Base-by-base conservation (phyloP, 202 grass and related monocot genomes). In the Brachypodium distachyon region DNA sequence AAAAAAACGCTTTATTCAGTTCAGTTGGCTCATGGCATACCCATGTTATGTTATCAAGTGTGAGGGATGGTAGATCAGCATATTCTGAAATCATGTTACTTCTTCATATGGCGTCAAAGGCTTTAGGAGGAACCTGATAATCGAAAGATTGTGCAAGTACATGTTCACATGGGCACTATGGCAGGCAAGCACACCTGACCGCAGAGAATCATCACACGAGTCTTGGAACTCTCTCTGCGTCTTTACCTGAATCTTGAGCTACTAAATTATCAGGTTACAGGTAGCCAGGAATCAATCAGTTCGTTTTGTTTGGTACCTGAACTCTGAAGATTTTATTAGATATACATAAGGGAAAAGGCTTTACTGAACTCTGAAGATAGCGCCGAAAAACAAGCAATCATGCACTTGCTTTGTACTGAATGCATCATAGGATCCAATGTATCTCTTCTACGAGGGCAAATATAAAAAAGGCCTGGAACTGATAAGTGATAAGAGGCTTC, bases 151-250 rank as follows among this genome's bases (percentile, higher is more conserved):
- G 28, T 46, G 16, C 17, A n/a, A 34, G 79, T 79, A 87, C 67
- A 60, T 83, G 28, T 29, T 87, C 69, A 83, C 75, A 83, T 79
- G 85, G n/a, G n/a, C n/a, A n/a, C n/a, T n/a, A n/a, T n/a, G n/a
- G n/a, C n/a, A n/a, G n/a, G 52, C 38, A 82, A 50, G 14, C 42
- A 48, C 78, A 66, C 66, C 67, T 78, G 80, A 59, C 51, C 22
- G 73, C 26, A 17, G 43, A 79, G 65, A 51, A 60, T 54, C 68
- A 60, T 62, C 62, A 79, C 69, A 79, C 52, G 86, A 60, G 54
- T 25, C n/a, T n/a, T 14, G 23, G 50, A n/a, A 70, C 54, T 10
- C 40, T 58, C 60, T 75, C 52, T 61, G n/a, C 41, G 69, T 69
- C 66, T 44, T 47, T 64, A 52, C 41, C 74, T 61, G 51, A 79